Conservation (phyloP, 257 asterid genomes). For the Nicotiana undulata region DNA sequence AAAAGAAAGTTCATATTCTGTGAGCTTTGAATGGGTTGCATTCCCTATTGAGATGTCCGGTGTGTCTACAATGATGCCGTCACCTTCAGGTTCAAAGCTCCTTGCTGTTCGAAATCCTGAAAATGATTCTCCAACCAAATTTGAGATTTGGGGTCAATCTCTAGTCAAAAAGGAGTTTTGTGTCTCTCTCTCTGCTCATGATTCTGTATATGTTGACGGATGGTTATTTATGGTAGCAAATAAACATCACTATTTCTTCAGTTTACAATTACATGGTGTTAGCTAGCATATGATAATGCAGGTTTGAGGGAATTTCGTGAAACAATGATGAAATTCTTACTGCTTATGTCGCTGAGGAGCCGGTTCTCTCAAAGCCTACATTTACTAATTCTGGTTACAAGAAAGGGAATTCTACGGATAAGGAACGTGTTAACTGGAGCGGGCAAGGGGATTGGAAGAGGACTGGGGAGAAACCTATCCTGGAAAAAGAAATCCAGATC, state of each 20-base stretch:
- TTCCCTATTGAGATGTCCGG: conserved; percentile 73
- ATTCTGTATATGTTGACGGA: conserved; percentile 74
- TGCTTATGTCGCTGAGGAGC: conserved; percentile 88
- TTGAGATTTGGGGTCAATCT: conserved; percentile 78
- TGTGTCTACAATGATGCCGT: conserved; percentile 61
- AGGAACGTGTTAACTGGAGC: conserved; percentile 74
- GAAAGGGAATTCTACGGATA: conserved; percentile 43
- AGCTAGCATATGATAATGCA: conserved; percentile 15
- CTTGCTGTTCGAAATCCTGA: conserved; percentile 62
- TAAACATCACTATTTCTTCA: background rate
- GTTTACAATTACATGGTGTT: background rate
- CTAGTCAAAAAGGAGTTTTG: conserved; percentile 57
- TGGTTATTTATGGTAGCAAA: conserved; percentile 34
- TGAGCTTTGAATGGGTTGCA: conserved; percentile 66
- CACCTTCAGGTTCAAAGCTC: conserved; percentile 81
- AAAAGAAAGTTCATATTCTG: conserved; percentile 26
- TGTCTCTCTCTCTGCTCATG: conserved; percentile 59
- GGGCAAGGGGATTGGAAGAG: conserved; percentile 89
- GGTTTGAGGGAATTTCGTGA: conserved; percentile 97
- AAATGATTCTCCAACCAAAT: conserved; percentile 72
- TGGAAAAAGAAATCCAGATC: conserved; percentile 84
- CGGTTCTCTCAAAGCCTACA: conserved; percentile 56
- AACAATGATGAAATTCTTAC: conserved; percentile 59
- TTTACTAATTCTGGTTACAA: conserved; percentile 50
- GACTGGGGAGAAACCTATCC: conserved; percentile 89